Evolutionary conservation across 2,329 filamentous ascomycete species (phyloP).

Genomic region (Nothophaeocryptopus gaeumannii): DNA sequence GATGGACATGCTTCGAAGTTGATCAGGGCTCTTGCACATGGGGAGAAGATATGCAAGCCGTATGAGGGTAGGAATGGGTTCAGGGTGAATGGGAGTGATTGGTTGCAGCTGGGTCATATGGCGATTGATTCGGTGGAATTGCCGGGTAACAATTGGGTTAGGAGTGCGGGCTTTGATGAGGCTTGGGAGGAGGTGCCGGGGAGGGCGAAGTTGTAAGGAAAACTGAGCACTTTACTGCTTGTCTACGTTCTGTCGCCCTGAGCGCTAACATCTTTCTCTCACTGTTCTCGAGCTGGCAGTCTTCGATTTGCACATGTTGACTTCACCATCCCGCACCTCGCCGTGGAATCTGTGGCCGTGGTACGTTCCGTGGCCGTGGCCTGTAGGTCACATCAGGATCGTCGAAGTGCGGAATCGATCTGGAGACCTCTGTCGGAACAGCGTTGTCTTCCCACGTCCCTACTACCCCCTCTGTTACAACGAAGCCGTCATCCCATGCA

Average conservation of each 20-base stretch:
- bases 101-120: conserved; percentile 60
- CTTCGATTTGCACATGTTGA: too few species aligned
- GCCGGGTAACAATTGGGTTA: conserved; percentile 56
- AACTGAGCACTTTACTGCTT: neutral
- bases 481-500: too few species aligned
- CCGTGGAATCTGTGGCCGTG: too few species aligned
- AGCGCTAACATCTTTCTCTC: neutral
- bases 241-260: neutral
- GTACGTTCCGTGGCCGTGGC: too few species aligned
- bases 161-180: conserved; percentile 61
- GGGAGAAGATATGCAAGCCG: conserved; percentile 50
- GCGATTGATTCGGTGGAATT: conserved; percentile 61
- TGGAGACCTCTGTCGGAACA: too few species aligned
- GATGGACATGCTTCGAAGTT: conserved; percentile 83
- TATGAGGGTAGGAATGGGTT: conserved; percentile 50
- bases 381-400: too few species aligned
- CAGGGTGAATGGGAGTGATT: conserved; percentile 55
- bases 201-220: conserved; percentile 21
- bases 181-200: conserved; percentile 56
- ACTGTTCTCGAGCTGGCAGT: too few species aligned
- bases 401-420: too few species aligned
- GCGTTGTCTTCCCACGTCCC: too few species aligned
- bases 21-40: conserved; percentile 65
- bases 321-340: too few species aligned
- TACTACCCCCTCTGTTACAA: too few species aligned